phyloP scores from a whole-genome alignment of 2,329 filamentous ascomycete species.

The Fusarium palustre region DNA sequence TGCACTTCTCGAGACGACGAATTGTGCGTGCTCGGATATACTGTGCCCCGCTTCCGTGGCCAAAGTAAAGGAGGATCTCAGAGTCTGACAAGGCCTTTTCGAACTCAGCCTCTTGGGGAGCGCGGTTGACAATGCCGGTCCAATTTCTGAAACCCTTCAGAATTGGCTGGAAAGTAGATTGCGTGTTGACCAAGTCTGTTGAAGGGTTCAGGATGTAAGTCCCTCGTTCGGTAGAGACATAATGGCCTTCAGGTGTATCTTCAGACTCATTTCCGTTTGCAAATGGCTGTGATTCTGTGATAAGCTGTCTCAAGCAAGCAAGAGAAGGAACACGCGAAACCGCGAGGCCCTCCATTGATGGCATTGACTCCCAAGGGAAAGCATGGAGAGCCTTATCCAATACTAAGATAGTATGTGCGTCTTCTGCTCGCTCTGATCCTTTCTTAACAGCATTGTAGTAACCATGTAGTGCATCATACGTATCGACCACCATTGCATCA shows the following conservation, averaged over 20 bases:
- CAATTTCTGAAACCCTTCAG: constrained; percentile 77
- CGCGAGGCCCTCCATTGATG: constrained; percentile 81
- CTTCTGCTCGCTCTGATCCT: constrained; percentile 56
- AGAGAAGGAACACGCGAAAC: constrained; percentile 91
- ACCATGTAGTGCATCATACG: constrained; percentile 81
- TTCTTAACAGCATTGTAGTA: constrained; percentile 72
- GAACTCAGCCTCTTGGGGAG: constrained; percentile 83
- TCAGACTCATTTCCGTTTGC: constrained; percentile 11
- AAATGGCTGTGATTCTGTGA: constrained; percentile 63
- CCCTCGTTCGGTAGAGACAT: constrained; percentile 67
- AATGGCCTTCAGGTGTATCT: constrained; percentile 58
- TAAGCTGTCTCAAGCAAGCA: constrained; percentile 80
- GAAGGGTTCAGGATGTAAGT: constrained; percentile 92
- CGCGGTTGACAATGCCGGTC: constrained; percentile 74
- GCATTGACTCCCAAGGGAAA: constrained; percentile 96
- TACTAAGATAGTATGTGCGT: constrained; percentile 83
- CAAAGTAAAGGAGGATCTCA: constrained; percentile 90
- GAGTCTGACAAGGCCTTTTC: constrained; percentile 72
- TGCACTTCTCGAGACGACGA: constrained; percentile 79
- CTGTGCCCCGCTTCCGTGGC: constrained; percentile 93
- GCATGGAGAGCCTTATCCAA: constrained; percentile 90
- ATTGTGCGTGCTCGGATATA: constrained; percentile 90
- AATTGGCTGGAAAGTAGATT: constrained; percentile 74
- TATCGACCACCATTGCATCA: constrained; percentile 89
- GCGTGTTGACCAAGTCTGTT: constrained; percentile 83